A percentile compares a stretch with the other conserved stretches of the same genome.
phyloP scores from a whole-genome alignment of 1,139 yeast genomes.

The Meyerozyma smithsonii region DNA sequence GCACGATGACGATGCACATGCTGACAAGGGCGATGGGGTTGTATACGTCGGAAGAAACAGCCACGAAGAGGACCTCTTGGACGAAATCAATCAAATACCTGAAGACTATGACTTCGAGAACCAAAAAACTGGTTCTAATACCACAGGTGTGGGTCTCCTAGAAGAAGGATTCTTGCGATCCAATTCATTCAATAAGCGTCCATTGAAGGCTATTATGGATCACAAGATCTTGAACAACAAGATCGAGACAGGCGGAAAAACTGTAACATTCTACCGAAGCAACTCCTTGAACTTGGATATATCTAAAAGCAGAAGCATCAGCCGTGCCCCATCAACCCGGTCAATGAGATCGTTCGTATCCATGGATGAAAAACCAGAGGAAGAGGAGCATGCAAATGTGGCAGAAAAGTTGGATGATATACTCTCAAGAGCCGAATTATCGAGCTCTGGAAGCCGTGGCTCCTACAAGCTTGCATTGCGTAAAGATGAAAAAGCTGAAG shows the following conservation, averaged over 20 bases:
- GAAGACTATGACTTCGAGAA: constrained; percentile 53
- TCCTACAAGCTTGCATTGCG: constrained; percentile 1
- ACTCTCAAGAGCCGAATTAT: background rate
- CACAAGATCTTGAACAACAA: constrained; percentile 19
- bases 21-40: background rate
- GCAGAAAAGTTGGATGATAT: background rate
- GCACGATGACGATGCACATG: background rate
- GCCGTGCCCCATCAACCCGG: constrained; percentile 26
- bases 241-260: constrained; percentile 46
- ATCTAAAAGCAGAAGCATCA: constrained; percentile 16
- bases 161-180: constrained; percentile 21
- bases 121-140: background rate
- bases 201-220: constrained; percentile 25
- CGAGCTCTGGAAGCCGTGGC: constrained; percentile 3
- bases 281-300: constrained; percentile 3
- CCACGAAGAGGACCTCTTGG: constrained; percentile 14
- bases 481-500: constrained; percentile 7
- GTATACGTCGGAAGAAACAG: constrained; percentile 3
- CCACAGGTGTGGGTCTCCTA: constrained; percentile 2
- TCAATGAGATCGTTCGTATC: constrained; percentile 25
- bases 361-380: constrained; percentile 19
- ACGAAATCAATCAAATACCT: constrained; percentile 54
- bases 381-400: constrained; percentile 10
- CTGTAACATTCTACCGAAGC: constrained; percentile 48
- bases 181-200: constrained; percentile 36